Evolutionary conservation across 2,329 filamentous ascomycete species (phyloP), one percentile per base, ranked within the genome.

Genomic region (Akanthomyces lecanii): DNA sequence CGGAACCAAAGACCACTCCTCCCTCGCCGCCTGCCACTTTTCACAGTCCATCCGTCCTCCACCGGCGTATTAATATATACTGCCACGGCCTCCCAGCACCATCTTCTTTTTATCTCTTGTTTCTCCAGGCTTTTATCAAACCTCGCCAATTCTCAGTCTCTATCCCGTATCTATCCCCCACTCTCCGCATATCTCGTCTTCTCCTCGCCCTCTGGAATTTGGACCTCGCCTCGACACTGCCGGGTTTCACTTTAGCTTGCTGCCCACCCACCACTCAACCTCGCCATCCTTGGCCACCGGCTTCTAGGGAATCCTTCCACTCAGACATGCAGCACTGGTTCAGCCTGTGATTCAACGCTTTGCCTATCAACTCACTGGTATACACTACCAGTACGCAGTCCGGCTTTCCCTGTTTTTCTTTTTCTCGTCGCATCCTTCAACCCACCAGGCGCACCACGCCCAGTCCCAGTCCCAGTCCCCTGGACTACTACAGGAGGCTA

Each of bases 241-340:
- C 47, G 16, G 48, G 48, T 55, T 33, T 61, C 48, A 61, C 60
- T 16, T 55, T 55, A 23, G 50, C 45, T 14, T 42, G 44, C 44
- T 18, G 44, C n/a, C 21, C 40, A n/a, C 50, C 50, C 14, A 33
- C 40, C 21, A 28, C 56, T 21, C 30, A 36, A 30, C 36, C 54
- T 33, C 42, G 11, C 23, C 45, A 23, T 33, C 18, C 30, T 40
- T 12, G 21, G 5, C n/a, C 44, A 14, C 21, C 33, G 12, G n/a
- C n/a, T 47, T 36, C 54, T 21, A 4, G n/a, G 48, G 25, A 53
- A 44, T 55, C 42, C 59, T 23, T 38, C 30, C 42, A 25, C 48
- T 48, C 48, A 60, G 55, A 63, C 53, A 59, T 53, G 54, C 55
- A 59, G 28, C 16, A 2, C 42, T 42, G 10, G 47, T 33, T 16